Conservation (phyloP, 2,329 filamentous ascomycete genomes). For the Lachnellula willkommii region DNA sequence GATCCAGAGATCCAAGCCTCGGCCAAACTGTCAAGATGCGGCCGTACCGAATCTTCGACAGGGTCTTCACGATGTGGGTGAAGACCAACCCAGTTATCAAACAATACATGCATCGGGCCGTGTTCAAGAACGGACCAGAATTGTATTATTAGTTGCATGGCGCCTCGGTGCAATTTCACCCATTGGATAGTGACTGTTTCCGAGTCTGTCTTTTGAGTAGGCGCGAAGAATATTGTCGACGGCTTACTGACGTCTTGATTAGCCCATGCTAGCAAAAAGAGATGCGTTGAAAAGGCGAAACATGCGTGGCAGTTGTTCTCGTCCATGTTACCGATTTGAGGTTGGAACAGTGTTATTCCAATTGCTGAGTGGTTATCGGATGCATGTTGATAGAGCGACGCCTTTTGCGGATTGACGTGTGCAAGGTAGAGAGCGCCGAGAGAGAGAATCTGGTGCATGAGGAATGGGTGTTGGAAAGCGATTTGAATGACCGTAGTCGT, state of each 20-base stretch:
- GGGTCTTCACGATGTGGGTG: slow-evolving; percentile 11
- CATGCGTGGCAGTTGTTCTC: slow-evolving; percentile 31
- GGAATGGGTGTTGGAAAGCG: slow-evolving; percentile 29
- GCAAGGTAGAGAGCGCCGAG: slow-evolving; percentile 35
- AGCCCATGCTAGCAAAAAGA: slow-evolving; percentile 34
- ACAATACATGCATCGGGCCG: slow-evolving; percentile 24
- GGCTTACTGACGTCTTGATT: slow-evolving; percentile 21
- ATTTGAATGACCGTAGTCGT: slow-evolving; percentile 22
- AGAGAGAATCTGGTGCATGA: slow-evolving; percentile 35
- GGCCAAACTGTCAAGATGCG: slow-evolving; percentile 14
- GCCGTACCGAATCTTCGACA: slow-evolving; percentile 14
- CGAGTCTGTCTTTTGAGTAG: slow-evolving; percentile 22
- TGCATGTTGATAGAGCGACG: slow-evolving; percentile 22
- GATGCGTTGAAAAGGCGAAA: slow-evolving; percentile 30
- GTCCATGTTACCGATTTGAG: slow-evolving; percentile 41
- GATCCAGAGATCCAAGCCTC: slow-evolving; percentile 12
- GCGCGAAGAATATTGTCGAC: slow-evolving; percentile 32
- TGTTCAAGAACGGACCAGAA: slow-evolving; percentile 18
- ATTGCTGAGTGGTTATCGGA: slow-evolving; percentile 31
- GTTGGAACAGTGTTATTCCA: slow-evolving; percentile 30
- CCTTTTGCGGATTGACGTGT: slow-evolving; percentile 22
- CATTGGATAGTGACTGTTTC: slow-evolving; percentile 30
- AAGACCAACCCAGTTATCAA: slow-evolving; percentile 19
- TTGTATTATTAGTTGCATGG: slow-evolving; percentile 20
- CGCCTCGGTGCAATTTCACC: slow-evolving; percentile 30